Evolutionary conservation across 2,329 filamentous ascomycete genomes (phyloP).

Genomic region (Parastagonospora avenae): DNA sequence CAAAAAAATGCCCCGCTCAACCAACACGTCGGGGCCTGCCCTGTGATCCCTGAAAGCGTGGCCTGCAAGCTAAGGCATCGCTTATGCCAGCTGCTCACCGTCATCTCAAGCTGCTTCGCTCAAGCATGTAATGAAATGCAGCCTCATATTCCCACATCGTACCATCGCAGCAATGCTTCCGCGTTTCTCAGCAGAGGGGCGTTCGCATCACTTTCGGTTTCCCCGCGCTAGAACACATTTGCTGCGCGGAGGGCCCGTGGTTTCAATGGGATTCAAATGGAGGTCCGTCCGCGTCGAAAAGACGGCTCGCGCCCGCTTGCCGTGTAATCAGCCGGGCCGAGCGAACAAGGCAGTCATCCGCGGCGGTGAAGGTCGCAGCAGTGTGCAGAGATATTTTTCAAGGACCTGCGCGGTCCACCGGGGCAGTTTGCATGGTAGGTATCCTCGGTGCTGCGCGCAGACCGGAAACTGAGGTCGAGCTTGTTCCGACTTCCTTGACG

Average conservation of each 20-base stretch:
- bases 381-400: background rate
- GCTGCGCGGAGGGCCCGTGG: constrained; percentile 32
- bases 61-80: constrained; percentile 19
- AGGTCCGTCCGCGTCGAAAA: constrained; percentile 18
- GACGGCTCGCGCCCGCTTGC: constrained; percentile 32
- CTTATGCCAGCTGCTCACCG: constrained; percentile 15
- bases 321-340: constrained; percentile 9
- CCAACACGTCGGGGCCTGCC: constrained; percentile 18
- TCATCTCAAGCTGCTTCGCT: constrained; percentile 12
- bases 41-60: constrained; percentile 20
- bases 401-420: background rate
- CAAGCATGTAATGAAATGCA: background rate
- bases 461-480: no score
- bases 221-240: constrained; percentile 44
- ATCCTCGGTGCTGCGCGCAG: no score
- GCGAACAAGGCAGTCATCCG: background rate
- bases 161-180: background rate
- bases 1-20: constrained; percentile 19
- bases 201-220: constrained; percentile 26
- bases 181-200: constrained; percentile 15
- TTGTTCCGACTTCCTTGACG: no score
- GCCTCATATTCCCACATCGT: background rate
- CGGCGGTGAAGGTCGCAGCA: constrained; percentile 1
- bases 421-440: no score
- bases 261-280: constrained; percentile 31